A percentile compares a stretch with the other conserved stretches of the same genome.
phyloP scores from a whole-genome alignment of 768 basidiomycete species.

The Mycena leptocephala region DNA sequence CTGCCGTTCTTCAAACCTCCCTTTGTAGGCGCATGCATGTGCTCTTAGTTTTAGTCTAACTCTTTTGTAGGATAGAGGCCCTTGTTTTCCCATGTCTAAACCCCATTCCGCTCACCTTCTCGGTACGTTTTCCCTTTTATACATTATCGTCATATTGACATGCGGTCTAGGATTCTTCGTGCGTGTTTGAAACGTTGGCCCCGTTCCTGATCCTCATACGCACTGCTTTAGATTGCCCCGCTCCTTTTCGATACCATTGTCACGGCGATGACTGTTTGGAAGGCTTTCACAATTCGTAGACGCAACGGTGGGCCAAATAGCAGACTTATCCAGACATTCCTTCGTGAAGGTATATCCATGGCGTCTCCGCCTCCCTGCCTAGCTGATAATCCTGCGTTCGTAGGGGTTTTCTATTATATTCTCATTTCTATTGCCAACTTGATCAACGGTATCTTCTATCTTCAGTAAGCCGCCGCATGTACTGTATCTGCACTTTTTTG shows the following conservation, averaged over 20 bases:
- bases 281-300: constrained; percentile 84
- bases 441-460: constrained; percentile 89
- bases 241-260: constrained; percentile 87
- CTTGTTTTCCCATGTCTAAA: constrained; percentile 87
- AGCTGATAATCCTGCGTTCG: background rate
- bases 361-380: constrained; percentile 2
- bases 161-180: constrained; percentile 68
- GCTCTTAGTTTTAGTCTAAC: constrained; percentile 37
- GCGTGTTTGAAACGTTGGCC: constrained; percentile 44
- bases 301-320: constrained; percentile 85
- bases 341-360: constrained; percentile 75
- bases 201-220: constrained; percentile 18
- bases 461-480: constrained; percentile 70
- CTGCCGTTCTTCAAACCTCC: constrained; percentile 78
- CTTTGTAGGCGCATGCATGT: constrained; percentile 55
- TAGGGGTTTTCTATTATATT: constrained; percentile 89
- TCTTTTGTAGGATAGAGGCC: constrained; percentile 64
- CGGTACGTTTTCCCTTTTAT: constrained; percentile 58
- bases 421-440: constrained; percentile 91
- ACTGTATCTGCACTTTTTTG: background rate
- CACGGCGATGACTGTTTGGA: constrained; percentile 86
- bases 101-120: constrained; percentile 89
- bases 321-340: constrained; percentile 86
- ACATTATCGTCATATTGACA: constrained; percentile 22
- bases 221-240: constrained; percentile 76